Evolutionary conservation across 257 asterid genomes (phyloP), one percentile per base, ranked within the genome.

Genomic region (Salvia splendens): DNA sequence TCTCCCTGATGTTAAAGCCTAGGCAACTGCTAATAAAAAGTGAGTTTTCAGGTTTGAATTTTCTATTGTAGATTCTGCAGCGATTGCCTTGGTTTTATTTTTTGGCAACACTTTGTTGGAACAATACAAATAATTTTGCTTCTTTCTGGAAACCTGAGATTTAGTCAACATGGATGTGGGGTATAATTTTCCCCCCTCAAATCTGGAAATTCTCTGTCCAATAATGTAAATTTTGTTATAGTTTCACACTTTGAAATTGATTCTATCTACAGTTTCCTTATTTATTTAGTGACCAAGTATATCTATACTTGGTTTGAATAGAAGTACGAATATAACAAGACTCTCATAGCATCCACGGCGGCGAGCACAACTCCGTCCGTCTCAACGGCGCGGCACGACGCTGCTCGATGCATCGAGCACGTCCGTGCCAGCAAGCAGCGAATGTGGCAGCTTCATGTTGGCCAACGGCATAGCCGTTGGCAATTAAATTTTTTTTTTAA

Each of bases 1-100:
- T 61, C 88, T 91, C 50, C 88, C 85, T 4, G 89, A 77, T 68
- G 30, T 79, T 58, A 89, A 90, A 68, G 75, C 78, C 38, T 83
- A 86, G 79, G 59, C 60, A n/a, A 47, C 57, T 3, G 8, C 15
- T 16, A 24, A 5, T 65, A 9, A 61, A 49, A 53, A 38, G 52
- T 9, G 40, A 52, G 53, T 52, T 75, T 35, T 62, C 20, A 4
- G 57, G 66, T 62, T 32, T 36, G 38, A 38, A 33, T 12, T 9
- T 50, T 40, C 63, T 54, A 46, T 6, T 54, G 48, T 43, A 46
- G 30, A 35, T 57, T 41, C 36, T 3, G 48, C 58, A 30, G 50
- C 12, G 15, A 49, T 57, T 17, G 41, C 58, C 10, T 38, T 54
- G 20, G 36, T 46, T 33, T 28, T 54, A 51, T 17, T 64, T 46